Base-by-base conservation (phyloP, 2,329 filamentous ascomycete species). In the Lachnellula arida region DNA sequence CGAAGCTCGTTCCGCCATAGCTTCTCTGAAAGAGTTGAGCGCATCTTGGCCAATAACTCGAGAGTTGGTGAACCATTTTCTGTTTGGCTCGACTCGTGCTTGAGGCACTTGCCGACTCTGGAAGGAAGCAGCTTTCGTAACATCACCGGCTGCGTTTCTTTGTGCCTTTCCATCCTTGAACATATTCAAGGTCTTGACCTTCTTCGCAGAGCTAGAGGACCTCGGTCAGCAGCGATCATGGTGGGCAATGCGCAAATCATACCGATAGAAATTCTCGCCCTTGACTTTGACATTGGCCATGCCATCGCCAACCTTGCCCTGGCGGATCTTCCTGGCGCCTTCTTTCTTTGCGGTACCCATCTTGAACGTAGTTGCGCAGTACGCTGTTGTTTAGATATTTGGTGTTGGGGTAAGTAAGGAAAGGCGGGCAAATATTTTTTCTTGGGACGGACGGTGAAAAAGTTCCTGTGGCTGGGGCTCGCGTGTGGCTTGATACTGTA, bases 241-340 rank as follows among this genome's bases (percentile, higher is more conserved):
- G 23, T 14, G 23, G 9, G 44, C 22, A 34, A 28, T 47, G 22
- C 44, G 44, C 22, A 14, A 34, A 54, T 58, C 79, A 63, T 77
- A 87, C 81, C 89, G 85, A 78, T 97, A 97, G 78, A 97, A 99
- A 79, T 97, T 97, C 80, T 97, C 93, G 76, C 94, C 94, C 78
- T 99, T 99, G 67, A 85, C 80, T 68, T 87, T 90, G 70, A 97
- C 89, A 76, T 97, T 97, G 68, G 77, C 85, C 84, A 96, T 91
- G 72, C 91, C 91, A 84, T 94, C 88, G 64, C 83, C 82, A 49
- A 82, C 82, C 77, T 92, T 93, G 65, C 90, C 91, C 81, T 97
- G 86, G 73, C 91, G 88, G 77, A 81, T 81, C 72, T 88, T 88
- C 76, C 93, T 86, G 72, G 78, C 82, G 62, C 85, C 85, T 76